Evolutionary conservation across 139 green algal species (phyloP).

Genomic region (Raphidocelis subcapitata): DNA sequence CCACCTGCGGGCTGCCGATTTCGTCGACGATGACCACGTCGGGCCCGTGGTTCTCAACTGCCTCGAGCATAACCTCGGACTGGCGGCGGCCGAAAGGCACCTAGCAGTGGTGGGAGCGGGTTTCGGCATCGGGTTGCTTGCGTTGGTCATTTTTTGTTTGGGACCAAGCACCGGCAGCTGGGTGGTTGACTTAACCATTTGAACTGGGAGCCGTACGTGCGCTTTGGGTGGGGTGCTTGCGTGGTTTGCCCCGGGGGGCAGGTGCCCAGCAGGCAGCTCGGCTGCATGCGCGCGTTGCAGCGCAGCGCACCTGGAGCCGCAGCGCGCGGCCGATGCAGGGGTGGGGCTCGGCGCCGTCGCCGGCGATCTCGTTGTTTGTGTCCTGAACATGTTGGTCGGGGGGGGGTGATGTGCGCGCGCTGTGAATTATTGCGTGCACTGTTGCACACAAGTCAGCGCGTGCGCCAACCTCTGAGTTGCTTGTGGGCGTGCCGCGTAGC

Average conservation of each 20-base stretch:
- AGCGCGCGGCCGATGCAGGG: slow-evolving; percentile 44
- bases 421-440: too few relatives aligned
- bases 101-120: too few relatives aligned
- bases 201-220: too few relatives aligned
- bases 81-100: slow-evolving; percentile 5
- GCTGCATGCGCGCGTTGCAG: neutral
- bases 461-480: too few relatives aligned
- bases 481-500: too few relatives aligned
- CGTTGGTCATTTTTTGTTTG: slow-evolving; percentile 6
- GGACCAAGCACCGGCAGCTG: too few relatives aligned
- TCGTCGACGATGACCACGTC: slow-evolving; percentile 56
- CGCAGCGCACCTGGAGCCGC: slow-evolving; percentile 32
- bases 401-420: too few relatives aligned
- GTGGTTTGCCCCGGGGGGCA: too few relatives aligned
- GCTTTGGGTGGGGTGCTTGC: too few relatives aligned
- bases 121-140: neutral
- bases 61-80: slow-evolving; percentile 38
- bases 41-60: slow-evolving; percentile 60
- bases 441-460: too few relatives aligned
- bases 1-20: slow-evolving; percentile 32
- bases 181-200: too few relatives aligned
- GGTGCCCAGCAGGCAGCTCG: neutral
- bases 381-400: too few relatives aligned
- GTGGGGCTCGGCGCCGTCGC: slow-evolving; percentile 58
- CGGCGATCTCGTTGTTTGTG: slow-evolving; percentile 50